Conservation (phyloP, 108 stramenopile genomes). For the Mediolabrus comicus region DNA sequence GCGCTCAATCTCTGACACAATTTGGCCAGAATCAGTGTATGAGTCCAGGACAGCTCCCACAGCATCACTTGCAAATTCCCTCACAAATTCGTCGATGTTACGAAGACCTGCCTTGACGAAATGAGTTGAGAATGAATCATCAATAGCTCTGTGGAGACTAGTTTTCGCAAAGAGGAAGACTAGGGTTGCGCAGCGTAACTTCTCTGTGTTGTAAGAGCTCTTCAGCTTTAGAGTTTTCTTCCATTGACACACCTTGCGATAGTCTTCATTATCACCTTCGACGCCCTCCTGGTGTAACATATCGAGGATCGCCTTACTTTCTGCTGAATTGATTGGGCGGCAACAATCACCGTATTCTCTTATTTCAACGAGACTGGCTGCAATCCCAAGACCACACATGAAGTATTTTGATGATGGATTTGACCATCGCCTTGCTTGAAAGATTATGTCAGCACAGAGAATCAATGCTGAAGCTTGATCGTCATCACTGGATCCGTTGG, state of each 20-base stretch:
- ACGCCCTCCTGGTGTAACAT: conserved; percentile 37
- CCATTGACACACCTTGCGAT: conserved; percentile 24
- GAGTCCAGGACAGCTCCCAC: conserved; percentile 31
- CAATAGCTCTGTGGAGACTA: conserved; percentile 25
- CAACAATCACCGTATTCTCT: conserved; percentile 29
- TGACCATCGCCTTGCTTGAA: conserved; percentile 38
- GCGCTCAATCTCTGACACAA: conserved; percentile 20
- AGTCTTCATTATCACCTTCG: conserved; percentile 29
- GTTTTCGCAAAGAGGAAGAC: conserved; percentile 25
- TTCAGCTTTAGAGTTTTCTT: conserved; percentile 35
- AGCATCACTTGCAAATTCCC: conserved; percentile 25
- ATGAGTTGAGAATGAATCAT: conserved; percentile 15
- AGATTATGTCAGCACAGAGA: conserved; percentile 29
- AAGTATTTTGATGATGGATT: conserved; percentile 32
- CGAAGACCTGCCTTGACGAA: conserved; percentile 38
- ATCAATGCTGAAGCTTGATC: conserved; percentile 39
- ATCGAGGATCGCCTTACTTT: conserved; percentile 33
- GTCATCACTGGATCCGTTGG: conserved; percentile 6
- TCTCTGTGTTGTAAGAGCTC: conserved; percentile 21
- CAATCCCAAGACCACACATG: conserved; percentile 36
- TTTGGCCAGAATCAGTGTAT: conserved; percentile 22
- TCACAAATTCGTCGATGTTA: conserved; percentile 34
- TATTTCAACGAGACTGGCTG: conserved; percentile 20
- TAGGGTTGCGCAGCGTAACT: conserved; percentile 15
- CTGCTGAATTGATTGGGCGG: conserved; percentile 11